Percentiles rank a stretch among this genome's conserved stretches.
These are phyloP conservation scores for Candida orba DNA, from an alignment of 805 yeast species.

Conservation along the genomic window DNA sequence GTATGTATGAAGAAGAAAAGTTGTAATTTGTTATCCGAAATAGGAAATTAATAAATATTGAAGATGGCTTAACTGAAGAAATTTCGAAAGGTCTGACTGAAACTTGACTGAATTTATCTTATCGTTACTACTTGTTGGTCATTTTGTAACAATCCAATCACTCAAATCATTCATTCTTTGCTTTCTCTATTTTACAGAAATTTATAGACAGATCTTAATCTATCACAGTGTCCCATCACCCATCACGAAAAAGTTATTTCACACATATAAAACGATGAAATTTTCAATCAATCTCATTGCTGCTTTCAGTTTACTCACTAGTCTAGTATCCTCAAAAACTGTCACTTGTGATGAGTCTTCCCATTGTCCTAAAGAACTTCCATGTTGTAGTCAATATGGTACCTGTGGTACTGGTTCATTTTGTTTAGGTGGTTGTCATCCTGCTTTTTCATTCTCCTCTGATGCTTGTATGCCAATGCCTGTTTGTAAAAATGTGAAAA, in stretches of 20 bases:
- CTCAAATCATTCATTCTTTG: too few relatives aligned
- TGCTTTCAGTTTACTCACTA: too few relatives aligned
- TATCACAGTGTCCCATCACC: too few relatives aligned
- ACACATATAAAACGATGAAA: background rate
- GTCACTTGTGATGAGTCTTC: constrained; percentile 43
- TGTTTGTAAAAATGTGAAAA: constrained; percentile 45
- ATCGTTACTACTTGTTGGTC: too few relatives aligned
- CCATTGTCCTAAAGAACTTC: constrained; percentile 68
- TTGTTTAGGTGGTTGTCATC: constrained; percentile 88
- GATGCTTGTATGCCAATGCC: constrained; percentile 86
- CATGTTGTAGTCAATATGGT: constrained; percentile 84
- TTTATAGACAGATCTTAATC: too few relatives aligned
- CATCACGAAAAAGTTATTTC: too few relatives aligned
- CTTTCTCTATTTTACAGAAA: too few relatives aligned
- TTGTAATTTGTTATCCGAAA: background rate
- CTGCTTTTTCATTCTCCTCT: constrained; percentile 30
- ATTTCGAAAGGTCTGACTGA: background rate
- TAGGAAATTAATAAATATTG: background rate
- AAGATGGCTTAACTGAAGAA: background rate
- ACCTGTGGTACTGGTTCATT: constrained; percentile 67
- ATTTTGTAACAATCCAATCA: too few relatives aligned
- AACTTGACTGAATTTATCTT: too few relatives aligned
- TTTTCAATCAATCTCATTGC: background rate
- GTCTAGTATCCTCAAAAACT: background rate
- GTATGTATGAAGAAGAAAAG: too few relatives aligned